A percentile compares a stretch with the other conserved stretches of the same genome.
Conservation (phyloP, 2,329 filamentous ascomycete species). For the Ophiostoma triangulosporum region DNA sequence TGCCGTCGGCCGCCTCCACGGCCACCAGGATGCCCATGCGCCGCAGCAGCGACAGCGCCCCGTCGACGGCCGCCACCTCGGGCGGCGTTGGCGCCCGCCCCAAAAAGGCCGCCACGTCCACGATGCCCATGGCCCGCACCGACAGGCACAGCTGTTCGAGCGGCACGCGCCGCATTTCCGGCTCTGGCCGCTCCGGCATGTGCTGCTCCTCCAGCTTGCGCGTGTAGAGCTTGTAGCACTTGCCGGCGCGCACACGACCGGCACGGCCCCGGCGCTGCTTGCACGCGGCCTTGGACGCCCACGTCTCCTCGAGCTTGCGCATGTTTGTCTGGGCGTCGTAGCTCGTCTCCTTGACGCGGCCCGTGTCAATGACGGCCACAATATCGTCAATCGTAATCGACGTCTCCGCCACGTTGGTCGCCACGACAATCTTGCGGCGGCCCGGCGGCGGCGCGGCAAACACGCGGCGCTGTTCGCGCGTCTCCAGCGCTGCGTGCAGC, state of each 20-base stretch:
- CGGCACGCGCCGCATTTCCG: constrained; percentile 85
- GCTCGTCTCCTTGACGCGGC: constrained; percentile 90
- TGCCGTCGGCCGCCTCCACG: constrained; percentile 41
- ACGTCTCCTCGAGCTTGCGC: constrained; percentile 85
- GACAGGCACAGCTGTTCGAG: constrained; percentile 89
- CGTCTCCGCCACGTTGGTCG: constrained; percentile 94
- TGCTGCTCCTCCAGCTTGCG: constrained; percentile 61
- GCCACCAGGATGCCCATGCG: constrained; percentile 71
- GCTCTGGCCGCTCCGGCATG: constrained; percentile 81
- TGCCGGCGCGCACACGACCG: constrained; percentile 79
- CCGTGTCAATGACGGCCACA: constrained; percentile 88
- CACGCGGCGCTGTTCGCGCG: constrained; percentile 74
- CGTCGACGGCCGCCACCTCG: constrained; percentile 70
- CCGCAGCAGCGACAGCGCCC: constrained; percentile 62
- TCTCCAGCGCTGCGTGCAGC: constrained; percentile 82
- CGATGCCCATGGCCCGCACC: constrained; percentile 87
- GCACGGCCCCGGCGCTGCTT: constrained; percentile 90
- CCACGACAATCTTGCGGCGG: constrained; percentile 82
- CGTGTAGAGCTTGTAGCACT: constrained; percentile 93
- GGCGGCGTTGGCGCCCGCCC: constrained; percentile 81
- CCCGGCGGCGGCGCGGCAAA: constrained; percentile 64
- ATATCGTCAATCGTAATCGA: constrained; percentile 98
- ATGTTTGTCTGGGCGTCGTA: constrained; percentile 89
- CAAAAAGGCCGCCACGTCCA: constrained; percentile 69
- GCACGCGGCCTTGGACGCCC: constrained; percentile 86